Base-by-base conservation (phyloP, 345 rosid species). In the Fremontodendron californicum region DNA sequence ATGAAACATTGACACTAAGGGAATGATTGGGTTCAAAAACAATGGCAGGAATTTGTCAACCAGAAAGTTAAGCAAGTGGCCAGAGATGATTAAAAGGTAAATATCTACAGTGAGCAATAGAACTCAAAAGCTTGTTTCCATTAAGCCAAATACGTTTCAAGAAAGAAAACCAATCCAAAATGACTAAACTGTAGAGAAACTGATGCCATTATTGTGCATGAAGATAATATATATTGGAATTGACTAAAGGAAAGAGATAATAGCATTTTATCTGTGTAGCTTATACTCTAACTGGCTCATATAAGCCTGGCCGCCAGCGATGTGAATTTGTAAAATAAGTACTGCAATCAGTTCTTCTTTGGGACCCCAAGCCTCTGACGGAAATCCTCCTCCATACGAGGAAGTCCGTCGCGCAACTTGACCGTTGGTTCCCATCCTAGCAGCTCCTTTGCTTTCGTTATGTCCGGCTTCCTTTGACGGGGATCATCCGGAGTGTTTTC, bases 401-500 rank as follows among this genome's bases (percentile, higher is more conserved):
- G 96, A 82, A 93, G 98, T 7, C 98, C 98, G 54, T 95, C 96
- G 0, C 92, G 87, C 71, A 95, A 82, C 84, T 93, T 93, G 60
- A 95, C 83, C 84, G 83, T 93, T 7, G 99, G 97, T 81, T 93
- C 94, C 98, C 99, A 95, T 67, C 96, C 93, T 1, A 95, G 90
- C 80, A 91, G 81, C 81, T 93, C 87, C 68, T 84, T 91, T 27
- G 98, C 99, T 83, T 88, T 95, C 67, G 88, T 84, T 80, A 93
- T 95, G 77, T 88, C 91, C 1, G 98, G 99, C 84, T 93, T 95
- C 81, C 99, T 89, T 81, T 95, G 98, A 10, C 86, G 94, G 10
- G 99, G 99, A 87, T 95, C 99, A 79, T 95, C 97, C 0, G 98
- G 99, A 57, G 98, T 95, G 82, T 93, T 95, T 81, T 95, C 98